Base-by-base conservation (phyloP, 768 basidiomycete species). In the Cystobasidium onofrii region DNA sequence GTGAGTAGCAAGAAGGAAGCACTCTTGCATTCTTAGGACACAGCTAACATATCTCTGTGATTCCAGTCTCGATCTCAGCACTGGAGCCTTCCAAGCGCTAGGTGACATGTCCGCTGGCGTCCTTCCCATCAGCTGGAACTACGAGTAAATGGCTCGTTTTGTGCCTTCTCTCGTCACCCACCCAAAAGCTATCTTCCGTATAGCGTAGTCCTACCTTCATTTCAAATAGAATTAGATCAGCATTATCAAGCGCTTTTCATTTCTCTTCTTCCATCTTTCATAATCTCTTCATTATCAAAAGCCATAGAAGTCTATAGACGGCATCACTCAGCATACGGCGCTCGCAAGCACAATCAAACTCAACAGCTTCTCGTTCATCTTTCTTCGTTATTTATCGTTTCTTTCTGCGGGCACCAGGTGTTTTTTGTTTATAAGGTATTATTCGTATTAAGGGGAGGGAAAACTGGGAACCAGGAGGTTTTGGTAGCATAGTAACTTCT, bases 11-110 rank as follows among this genome's bases (percentile, higher is more conserved):
- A 23, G 36, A 23, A 4, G 3, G 62, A 1, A 23, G 31, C 20
- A 23, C 20, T 34, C 39, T 15, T 39, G 63, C 7, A 20, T 43
- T 33, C 4, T 64, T 34, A 4, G 17, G 4, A 12, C 27, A 4
- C 7, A 61, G 27, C 46, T 60, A 12, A 60, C 57, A 4, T 60
- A 27, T 41, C 23, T 34, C 63, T 64, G 10, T 64, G 33, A 4
- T 34, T 29, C 41, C 63, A 64, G 44, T 7, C 87, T 95, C 79
- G 82, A 83, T 64, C 80, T 83, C 75, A 82, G 82, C 25, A 77
- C 63, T 64, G 86, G 78, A 66, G 89, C 90, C 54, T 93, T 94
- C 85, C 33, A 81, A 29, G 77, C 80, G 18, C 85, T 94, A 71
- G 86, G 85, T 54, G 67, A 80, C 62, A 78, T 83, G 54, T 77